Base-by-base conservation (phyloP, 495 filamentous ascomycete species). In the Acidiella bohemica region DNA sequence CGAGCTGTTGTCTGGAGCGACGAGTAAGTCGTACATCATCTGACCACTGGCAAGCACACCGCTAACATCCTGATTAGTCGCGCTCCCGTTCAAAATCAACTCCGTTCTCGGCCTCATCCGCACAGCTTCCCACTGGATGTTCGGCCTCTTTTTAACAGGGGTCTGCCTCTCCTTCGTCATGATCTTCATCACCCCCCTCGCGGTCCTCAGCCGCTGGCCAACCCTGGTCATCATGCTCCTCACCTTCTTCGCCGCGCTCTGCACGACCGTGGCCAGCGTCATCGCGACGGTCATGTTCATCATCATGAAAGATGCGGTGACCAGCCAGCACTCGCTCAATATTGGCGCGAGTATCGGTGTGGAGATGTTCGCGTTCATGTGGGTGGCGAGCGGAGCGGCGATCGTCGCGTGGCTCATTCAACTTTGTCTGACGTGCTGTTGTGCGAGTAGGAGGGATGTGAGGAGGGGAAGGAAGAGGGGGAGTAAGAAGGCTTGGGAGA, bases 121-220 rank as follows among this genome's bases (percentile, higher is more conserved):
- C 28, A 64, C 73, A n/a, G 81, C 79, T n/a, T 85, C 76, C 4
- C 73, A 87, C 49, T 75, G 80, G 67, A 93, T 95, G 85, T 94
- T 92, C 56, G 85, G 71, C 38, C 76, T 88, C 58, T 93, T 90
- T 65, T 53, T 95, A 5, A 67, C 75, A 1, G 75, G 74, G 7
- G 60, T 73, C 28, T 65, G 80, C 36, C 63, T 92, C 37, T 72
- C 69, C 49, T 76, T 80, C 36, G 50, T 88, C 37, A 63, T 80
- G 46, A 72, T 86, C 51, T 70, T 81, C 56, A 49, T 81, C 29
- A 66, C 71, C n/a, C 65, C 68, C 0, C 48, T 70, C 5, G 71
- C 64, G 20, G 60, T 75, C 43, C 76, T 60, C 47, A 67, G 60
- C 18, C 70, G 73, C 29, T 73, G 71, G 38, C 53, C 60, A 21